A percentile compares a stretch with the other conserved stretches of the same genome.
phyloP scores from a whole-genome alignment of 345 rosid species.

The Ceriops zippeliana region DNA sequence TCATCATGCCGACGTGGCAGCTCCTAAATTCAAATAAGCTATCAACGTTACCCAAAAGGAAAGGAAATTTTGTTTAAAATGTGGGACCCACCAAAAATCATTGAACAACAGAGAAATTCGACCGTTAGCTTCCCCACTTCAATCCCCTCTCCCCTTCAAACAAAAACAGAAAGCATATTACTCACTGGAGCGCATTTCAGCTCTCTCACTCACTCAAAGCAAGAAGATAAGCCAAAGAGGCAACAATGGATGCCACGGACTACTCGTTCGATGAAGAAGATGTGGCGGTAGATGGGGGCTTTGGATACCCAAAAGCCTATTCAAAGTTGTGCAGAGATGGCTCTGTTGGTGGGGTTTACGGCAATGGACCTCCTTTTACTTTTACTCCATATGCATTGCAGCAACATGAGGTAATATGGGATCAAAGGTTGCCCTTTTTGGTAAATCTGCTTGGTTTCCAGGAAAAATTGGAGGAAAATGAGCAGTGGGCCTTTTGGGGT shows the following conservation, averaged over 20 bases:
- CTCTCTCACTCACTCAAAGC: not conserved
- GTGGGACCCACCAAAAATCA: not conserved
- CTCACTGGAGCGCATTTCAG: not conserved
- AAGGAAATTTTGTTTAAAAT: no score
- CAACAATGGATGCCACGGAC: slow-evolving; percentile 36
- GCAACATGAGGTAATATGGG: slow-evolving; percentile 48
- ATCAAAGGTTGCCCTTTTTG: not conserved
- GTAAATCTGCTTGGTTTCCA: slow-evolving; percentile 7
- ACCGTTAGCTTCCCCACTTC: slow-evolving; percentile 18
- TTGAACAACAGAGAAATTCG: slow-evolving; percentile 18
- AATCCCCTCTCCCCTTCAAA: not conserved
- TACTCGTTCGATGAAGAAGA: slow-evolving; percentile 51
- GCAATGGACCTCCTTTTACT: slow-evolving; percentile 69
- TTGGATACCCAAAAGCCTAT: slow-evolving; percentile 77
- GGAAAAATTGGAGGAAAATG: slow-evolving; percentile 9
- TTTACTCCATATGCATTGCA: slow-evolving; percentile 60
- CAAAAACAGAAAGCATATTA: not conserved
- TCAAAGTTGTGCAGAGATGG: slow-evolving; percentile 62
- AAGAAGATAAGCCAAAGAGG: not conserved
- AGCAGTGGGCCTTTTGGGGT: not conserved
- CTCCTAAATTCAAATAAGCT: slow-evolving; percentile 16
- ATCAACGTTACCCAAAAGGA: not conserved
- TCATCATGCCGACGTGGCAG: slow-evolving; percentile 12
- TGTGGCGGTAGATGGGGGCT: slow-evolving; percentile 51
- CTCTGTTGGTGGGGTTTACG: slow-evolving; percentile 28